Conservation (phyloP, 2,329 filamentous ascomycete species). For the Aspergillaceae sp. region DNA sequence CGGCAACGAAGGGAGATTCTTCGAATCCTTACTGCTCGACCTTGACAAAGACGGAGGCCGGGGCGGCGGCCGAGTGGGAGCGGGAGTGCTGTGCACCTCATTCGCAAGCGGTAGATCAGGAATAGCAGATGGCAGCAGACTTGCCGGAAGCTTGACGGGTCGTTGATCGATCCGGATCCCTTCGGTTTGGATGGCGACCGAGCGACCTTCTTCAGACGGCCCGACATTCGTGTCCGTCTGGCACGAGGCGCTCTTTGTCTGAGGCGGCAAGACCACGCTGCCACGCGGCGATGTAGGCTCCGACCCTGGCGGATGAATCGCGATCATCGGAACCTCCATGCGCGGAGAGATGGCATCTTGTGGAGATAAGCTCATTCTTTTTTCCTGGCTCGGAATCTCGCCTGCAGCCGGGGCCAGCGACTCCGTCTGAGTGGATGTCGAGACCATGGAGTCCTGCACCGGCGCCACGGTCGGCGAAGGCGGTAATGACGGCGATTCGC, state of each 20-base stretch:
- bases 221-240: conserved; percentile 54
- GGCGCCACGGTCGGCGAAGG: conserved; percentile 1
- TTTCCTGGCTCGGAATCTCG: conserved; percentile 7
- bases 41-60: no score
- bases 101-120: conserved; percentile 39
- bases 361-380: conserved; percentile 6
- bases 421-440: conserved; percentile 29
- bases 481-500: conserved; percentile 11
- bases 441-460: conserved; percentile 16
- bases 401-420: conserved; percentile 1
- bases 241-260: conserved; percentile 70
- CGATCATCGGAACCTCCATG: conserved; percentile 69
- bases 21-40: no score
- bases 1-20: no score
- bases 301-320: conserved; percentile 79
- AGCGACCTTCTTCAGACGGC: conserved; percentile 40
- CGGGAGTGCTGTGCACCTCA: neutral
- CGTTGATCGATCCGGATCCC: conserved; percentile 78
- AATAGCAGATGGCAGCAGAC: conserved; percentile 72
- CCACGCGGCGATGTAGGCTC: conserved; percentile 70
- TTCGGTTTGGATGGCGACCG: conserved; percentile 71
- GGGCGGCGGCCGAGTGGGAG: conserved; percentile 1
- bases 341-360: conserved; percentile 9
- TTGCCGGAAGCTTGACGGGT: conserved; percentile 62
- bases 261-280: conserved; percentile 67